Evolutionary conservation across 805 yeast species (phyloP).

Genomic region (Candida glaebosa): DNA sequence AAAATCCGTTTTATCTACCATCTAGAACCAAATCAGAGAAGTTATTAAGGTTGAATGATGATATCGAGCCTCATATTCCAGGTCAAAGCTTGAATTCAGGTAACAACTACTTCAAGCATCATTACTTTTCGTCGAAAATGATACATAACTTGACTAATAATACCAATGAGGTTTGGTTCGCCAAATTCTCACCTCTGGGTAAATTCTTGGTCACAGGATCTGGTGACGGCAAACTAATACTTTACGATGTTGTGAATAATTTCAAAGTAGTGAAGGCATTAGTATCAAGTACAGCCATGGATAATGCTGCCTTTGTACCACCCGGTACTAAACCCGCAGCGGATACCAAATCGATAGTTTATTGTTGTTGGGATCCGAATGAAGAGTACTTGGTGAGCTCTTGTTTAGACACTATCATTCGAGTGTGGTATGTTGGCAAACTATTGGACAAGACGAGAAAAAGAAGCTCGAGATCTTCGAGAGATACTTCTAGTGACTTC

Average conservation of each 20-base stretch:
- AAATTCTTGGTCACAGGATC: slow-evolving; percentile 73
- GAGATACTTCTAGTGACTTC: slow-evolving; percentile 11
- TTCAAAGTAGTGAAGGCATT: slow-evolving; percentile 30
- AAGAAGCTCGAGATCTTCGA: slow-evolving; percentile 26
- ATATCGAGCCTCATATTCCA: slow-evolving; percentile 3
- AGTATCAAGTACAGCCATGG: slow-evolving; percentile 24
- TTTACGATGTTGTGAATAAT: slow-evolving; percentile 59
- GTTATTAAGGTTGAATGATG: not conserved
- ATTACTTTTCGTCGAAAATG: slow-evolving; percentile 33
- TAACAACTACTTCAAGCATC: slow-evolving; percentile 4
- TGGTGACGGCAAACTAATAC: slow-evolving; percentile 56
- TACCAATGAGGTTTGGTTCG: slow-evolving; percentile 78
- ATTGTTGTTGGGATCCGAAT: slow-evolving; percentile 73
- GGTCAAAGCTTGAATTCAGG: not conserved
- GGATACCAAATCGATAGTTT: slow-evolving; percentile 47
- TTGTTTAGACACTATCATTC: slow-evolving; percentile 65
- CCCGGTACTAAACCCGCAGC: slow-evolving; percentile 23
- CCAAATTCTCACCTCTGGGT: slow-evolving; percentile 76
- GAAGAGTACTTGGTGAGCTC: slow-evolving; percentile 66
- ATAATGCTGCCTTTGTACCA: slow-evolving; percentile 24
- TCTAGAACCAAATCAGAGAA: slow-evolving; percentile 16
- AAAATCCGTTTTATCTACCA: slow-evolving; percentile 26
- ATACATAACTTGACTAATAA: slow-evolving; percentile 50
- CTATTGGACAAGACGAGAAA: slow-evolving; percentile 14
- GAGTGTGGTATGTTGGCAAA: slow-evolving; percentile 61